phyloP scores from a whole-genome alignment of 306 rosid species.

The Ormosia semicastrata region DNA sequence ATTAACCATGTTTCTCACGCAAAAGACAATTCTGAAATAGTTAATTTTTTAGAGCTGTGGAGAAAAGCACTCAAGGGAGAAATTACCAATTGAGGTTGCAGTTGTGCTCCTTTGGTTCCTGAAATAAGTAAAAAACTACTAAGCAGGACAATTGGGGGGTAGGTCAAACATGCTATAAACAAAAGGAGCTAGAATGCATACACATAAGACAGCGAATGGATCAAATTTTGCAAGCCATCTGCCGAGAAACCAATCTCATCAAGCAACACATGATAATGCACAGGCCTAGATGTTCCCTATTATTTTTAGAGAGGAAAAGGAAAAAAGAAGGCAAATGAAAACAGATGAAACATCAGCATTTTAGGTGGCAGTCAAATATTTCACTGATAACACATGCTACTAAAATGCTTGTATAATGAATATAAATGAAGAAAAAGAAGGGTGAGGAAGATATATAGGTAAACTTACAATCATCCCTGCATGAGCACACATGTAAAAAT shows the following conservation, averaged over 20 bases:
- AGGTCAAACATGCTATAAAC: background rate
- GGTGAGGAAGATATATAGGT: background rate
- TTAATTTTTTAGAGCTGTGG: background rate
- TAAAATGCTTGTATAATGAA: constrained; percentile 8
- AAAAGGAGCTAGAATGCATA: constrained; percentile 41
- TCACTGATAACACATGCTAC: background rate
- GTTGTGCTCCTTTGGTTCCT: constrained; percentile 89
- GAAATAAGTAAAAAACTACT: constrained; percentile 24
- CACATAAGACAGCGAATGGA: constrained; percentile 78
- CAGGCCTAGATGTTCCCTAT: constrained; percentile 92
- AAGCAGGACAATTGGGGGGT: background rate
- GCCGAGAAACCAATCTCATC: constrained; percentile 94
- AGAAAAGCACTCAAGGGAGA: background rate
- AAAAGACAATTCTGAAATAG: background rate
- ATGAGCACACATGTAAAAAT: constrained; percentile 91
- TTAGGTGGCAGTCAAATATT: constrained; percentile 13
- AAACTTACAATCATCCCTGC: constrained; percentile 74
- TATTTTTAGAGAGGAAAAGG: constrained; percentile 10
- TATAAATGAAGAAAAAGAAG: background rate
- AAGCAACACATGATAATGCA: constrained; percentile 78
- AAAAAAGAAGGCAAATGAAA: background rate
- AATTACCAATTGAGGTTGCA: constrained; percentile 77
- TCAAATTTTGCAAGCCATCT: constrained; percentile 74
- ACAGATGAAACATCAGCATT: background rate
- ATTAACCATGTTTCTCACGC: background rate